Evolutionary conservation across 73 alveolate species (phyloP).

Genomic region (Uronychia setigera): DNA sequence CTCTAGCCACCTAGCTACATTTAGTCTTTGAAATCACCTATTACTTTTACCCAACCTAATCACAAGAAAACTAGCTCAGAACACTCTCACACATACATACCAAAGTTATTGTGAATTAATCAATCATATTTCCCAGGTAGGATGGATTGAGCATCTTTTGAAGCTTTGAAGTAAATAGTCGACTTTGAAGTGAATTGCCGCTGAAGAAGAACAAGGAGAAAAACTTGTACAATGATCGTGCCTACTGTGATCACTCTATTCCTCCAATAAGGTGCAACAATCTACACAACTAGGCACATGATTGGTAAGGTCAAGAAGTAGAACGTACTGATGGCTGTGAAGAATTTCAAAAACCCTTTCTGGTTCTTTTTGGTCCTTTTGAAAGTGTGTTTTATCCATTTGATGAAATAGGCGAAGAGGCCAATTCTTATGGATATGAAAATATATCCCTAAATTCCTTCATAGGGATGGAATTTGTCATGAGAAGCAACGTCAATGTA

Average conservation of each 20-base stretch:
- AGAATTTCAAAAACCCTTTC: no score
- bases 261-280: neutral
- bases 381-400: neutral
- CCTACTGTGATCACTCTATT: neutral
- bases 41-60: no score
- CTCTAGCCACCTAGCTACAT: no score
- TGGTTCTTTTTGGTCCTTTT: neutral
- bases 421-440: neutral
- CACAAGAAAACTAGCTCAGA: no score
- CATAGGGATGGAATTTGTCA: neutral
- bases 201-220: neutral
- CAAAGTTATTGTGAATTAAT: no score
- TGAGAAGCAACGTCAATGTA: neutral
- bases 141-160: no score
- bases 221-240: neutral
- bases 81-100: no score
- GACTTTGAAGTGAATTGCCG: neutral
- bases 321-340: neutral
- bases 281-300: neutral
- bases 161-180: no score
- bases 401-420: neutral
- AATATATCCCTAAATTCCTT: neutral
- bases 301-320: neutral
- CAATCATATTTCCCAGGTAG: no score
- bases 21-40: no score